phyloP scores from a whole-genome alignment of 2,329 filamentous ascomycete species.

The Colletotrichum spinosum region DNA sequence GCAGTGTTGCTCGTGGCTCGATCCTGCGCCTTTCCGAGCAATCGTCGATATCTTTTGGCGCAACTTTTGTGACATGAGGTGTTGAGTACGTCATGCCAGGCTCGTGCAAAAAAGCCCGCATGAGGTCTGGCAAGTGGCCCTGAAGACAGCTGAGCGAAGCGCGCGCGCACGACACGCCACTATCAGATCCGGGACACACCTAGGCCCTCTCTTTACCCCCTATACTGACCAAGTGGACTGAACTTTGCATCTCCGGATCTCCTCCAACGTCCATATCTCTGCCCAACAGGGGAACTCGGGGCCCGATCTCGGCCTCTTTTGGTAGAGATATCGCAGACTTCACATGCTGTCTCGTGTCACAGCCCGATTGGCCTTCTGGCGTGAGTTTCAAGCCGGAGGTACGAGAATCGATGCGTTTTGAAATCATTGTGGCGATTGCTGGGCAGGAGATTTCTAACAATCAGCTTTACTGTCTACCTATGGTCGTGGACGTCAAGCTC shows the following conservation, averaged over 20 bases:
- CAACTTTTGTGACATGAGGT: conserved; percentile 3
- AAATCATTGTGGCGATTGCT: neutral
- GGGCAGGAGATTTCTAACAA: too few species aligned
- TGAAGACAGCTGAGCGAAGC: neutral
- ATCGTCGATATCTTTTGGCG: neutral
- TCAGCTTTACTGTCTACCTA: too few species aligned
- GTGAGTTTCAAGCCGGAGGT: neutral
- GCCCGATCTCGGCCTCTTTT: neutral
- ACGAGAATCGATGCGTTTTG: conserved; percentile 3
- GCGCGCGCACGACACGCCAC: neutral
- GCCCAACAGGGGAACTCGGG: neutral
- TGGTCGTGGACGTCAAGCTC: too few species aligned
- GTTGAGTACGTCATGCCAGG: conserved; percentile 2
- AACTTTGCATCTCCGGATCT: conserved; percentile 29
- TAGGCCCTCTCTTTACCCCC: neutral
- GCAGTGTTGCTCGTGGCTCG: neutral
- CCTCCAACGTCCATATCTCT: conserved; percentile 22
- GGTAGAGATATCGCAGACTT: neutral
- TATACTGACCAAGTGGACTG: conserved; percentile 25
- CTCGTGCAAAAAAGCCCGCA: conserved; percentile 5
- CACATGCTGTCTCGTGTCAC: neutral
- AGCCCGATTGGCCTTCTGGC: conserved; percentile 3
- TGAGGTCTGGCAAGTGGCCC: conserved; percentile 3
- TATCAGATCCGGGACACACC: conserved; percentile 1
- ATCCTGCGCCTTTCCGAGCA: neutral